A percentile compares a stretch with the other conserved stretches of the same genome.
phyloP scores from a whole-genome alignment of 495 filamentous ascomycete genomes.

The Corynascus novoguineensis region DNA sequence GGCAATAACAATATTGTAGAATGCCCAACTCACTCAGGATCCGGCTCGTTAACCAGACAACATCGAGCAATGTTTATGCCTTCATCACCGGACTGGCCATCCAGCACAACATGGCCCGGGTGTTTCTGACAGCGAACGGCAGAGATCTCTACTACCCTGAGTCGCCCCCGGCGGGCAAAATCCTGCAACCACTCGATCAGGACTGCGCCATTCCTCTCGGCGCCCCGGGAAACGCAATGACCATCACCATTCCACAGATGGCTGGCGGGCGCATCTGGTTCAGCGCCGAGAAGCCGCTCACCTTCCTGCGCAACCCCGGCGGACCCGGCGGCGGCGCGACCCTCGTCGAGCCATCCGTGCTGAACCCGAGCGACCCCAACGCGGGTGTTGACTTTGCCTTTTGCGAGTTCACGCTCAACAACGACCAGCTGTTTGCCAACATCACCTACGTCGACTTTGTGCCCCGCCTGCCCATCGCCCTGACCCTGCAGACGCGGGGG shows the following conservation, averaged over 20 bases:
- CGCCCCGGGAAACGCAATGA: conserved; percentile 51
- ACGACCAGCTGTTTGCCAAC: conserved; percentile 67
- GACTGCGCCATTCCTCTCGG: conserved; percentile 67
- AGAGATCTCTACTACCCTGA: conserved; percentile 35
- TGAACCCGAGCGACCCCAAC: conserved; percentile 66
- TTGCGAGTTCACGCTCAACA: conserved; percentile 70
- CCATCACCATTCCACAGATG: conserved; percentile 61
- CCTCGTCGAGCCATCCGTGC: conserved; percentile 68
- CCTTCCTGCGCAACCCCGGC: conserved; percentile 67
- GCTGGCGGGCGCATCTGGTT: conserved; percentile 70
- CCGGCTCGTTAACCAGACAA: conserved; percentile 35
- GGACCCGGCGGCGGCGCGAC: conserved; percentile 43
- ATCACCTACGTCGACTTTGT: conserved; percentile 77
- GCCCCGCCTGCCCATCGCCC: conserved; percentile 55
- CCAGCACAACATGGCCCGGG: conserved; percentile 31
- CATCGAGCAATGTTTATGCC: conserved; percentile 30
- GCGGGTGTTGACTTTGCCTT: conserved; percentile 61
- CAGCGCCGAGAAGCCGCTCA: conserved; percentile 48
- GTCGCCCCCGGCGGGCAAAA: conserved; percentile 27
- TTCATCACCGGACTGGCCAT: conserved; percentile 45
- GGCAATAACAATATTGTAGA: neutral
- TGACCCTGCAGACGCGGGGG: conserved; percentile 50
- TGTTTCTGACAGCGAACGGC: conserved; percentile 34
- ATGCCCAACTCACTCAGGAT: conserved; percentile 41
- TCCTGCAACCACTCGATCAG: conserved; percentile 45